Conservation (phyloP, 2,329 filamentous ascomycete species). For the Ophiostoma quercus region DNA sequence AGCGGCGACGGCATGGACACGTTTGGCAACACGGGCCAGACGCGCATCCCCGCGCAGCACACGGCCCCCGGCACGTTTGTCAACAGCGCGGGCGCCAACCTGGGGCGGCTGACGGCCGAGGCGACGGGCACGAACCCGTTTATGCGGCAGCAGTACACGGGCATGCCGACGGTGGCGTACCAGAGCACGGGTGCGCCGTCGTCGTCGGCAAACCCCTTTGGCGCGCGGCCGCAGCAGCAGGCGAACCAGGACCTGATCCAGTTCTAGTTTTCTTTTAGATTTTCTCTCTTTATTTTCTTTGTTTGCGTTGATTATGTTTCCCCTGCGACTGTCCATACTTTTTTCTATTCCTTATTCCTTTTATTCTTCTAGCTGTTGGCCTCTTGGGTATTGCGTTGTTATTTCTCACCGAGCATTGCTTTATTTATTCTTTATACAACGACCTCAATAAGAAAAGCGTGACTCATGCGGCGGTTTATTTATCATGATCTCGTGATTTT, state of each 20-base stretch:
- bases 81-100: conserved; percentile 84
- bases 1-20: conserved; percentile 92
- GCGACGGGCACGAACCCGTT: conserved; percentile 89
- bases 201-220: conserved; percentile 54
- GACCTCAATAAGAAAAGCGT: background rate
- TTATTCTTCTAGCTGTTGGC: background rate
- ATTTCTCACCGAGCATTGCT: conserved; percentile 12
- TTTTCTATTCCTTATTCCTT: background rate
- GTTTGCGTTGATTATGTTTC: background rate
- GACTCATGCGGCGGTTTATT: background rate
- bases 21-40: conserved; percentile 92
- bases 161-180: conserved; percentile 61
- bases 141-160: conserved; percentile 75
- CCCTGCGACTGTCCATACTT: background rate
- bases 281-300: conserved; percentile 7
- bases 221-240: conserved; percentile 48
- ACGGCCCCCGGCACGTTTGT: conserved; percentile 94
- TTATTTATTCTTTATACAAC: conserved; percentile 8
- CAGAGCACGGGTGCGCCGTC: conserved; percentile 38
- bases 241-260: conserved; percentile 51
- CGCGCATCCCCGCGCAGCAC: conserved; percentile 93
- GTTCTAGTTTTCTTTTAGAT: conserved; percentile 41
- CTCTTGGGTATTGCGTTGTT: conserved; percentile 3
- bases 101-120: conserved; percentile 61
- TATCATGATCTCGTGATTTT: background rate